These are phyloP conservation scores for Fraxinus quadrangulata DNA, from an alignment of 257 asterid species.

Conservation along the genomic window DNA sequence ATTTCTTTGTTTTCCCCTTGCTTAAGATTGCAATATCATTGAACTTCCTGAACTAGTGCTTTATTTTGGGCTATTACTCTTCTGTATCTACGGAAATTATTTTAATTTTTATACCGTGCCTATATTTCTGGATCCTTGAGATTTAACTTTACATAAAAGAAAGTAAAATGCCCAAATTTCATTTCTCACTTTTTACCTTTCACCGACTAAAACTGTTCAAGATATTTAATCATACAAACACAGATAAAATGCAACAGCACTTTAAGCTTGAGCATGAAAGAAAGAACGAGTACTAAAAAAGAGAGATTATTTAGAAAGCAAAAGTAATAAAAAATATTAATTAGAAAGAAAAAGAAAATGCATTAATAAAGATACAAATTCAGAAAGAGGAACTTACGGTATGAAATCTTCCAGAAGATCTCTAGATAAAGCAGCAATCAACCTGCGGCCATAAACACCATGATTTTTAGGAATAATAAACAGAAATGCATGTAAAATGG, in stretches of 20 bases:
- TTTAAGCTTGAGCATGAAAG: neutral
- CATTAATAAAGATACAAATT: constrained; percentile 18
- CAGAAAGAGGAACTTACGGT: constrained; percentile 63
- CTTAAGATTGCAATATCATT: neutral
- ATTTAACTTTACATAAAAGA: neutral
- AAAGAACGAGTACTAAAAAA: neutral
- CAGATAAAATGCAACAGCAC: neutral
- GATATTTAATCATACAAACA: neutral
- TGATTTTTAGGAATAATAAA: constrained; percentile 14
- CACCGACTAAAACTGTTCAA: neutral
- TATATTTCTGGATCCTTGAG: neutral
- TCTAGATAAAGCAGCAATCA: constrained; percentile 84
- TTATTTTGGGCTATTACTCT: neutral
- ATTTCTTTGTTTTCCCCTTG: neutral
- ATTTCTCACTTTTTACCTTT: neutral
- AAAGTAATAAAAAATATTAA: neutral
- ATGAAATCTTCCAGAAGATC: constrained; percentile 77
- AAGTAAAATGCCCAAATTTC: neutral
- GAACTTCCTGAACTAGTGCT: neutral
- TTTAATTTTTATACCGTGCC: neutral
- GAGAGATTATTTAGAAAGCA: neutral
- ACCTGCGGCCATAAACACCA: constrained; percentile 42
- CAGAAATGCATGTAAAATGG: neutral
- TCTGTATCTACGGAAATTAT: neutral
- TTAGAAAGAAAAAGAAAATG: neutral